Evolutionary conservation across 257 asterid genomes (phyloP).

Genomic region (Fraxinus anomala): DNA sequence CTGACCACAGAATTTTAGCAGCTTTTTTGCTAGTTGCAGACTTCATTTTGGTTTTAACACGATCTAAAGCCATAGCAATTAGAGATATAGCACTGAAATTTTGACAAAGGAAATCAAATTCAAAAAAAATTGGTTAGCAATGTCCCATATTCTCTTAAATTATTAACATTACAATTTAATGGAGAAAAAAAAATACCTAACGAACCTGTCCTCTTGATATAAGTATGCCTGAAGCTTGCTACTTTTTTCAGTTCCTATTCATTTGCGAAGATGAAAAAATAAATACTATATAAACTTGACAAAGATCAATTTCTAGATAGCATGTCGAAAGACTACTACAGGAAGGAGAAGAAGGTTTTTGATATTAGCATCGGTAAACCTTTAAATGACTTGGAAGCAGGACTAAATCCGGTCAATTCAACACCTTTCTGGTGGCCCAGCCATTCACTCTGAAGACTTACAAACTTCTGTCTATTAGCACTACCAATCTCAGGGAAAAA

Average conservation of each 20-base stretch:
- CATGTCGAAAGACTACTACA: conserved; percentile 21
- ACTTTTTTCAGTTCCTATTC: conserved; percentile 50
- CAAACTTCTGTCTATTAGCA: conserved; percentile 32
- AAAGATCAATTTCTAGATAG: conserved; percentile 19
- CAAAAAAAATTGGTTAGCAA: conserved; percentile 12
- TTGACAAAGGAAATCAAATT: conserved; percentile 26
- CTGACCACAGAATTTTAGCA: conserved; percentile 71
- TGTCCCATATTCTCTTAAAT: conserved; percentile 10
- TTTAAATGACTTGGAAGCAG: conserved; percentile 43
- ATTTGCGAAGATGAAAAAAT: conserved; percentile 28
- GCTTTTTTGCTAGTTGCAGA: conserved; percentile 58
- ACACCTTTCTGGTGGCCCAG: conserved; percentile 37
- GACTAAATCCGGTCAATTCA: conserved; percentile 40
- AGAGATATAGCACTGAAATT: conserved; percentile 69
- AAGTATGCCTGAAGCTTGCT: conserved; percentile 41
- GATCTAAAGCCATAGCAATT: conserved; percentile 63
- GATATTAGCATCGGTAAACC: conserved; percentile 41
- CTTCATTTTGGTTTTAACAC: conserved; percentile 68
- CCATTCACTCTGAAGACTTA: conserved; percentile 35
- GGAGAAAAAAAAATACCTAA: conserved; percentile 56
- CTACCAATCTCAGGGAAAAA: conserved; percentile 39
- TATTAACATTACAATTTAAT: conserved; percentile 23
- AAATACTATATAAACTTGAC: conserved; percentile 18
- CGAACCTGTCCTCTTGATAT: conserved; percentile 58
- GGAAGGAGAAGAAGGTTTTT: conserved; percentile 24